These are phyloP conservation scores for Scenedesmus sp. DNA, from an alignment of 163 green algal genomes.

Conservation along the genomic window DNA sequence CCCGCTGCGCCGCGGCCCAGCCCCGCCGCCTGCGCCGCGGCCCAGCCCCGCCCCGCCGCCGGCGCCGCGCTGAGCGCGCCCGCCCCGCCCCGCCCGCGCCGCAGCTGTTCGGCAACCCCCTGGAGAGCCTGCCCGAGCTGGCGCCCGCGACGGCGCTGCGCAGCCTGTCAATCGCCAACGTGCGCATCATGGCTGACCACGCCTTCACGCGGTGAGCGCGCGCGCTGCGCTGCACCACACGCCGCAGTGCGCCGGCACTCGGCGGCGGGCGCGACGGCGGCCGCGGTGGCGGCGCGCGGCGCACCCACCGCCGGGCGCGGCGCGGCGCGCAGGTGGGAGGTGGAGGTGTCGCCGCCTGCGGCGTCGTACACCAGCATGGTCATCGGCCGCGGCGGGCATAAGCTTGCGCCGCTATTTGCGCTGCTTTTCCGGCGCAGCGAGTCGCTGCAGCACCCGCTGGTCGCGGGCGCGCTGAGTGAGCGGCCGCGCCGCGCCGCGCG, in stretches of 20 bases:
- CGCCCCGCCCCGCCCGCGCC: not conserved
- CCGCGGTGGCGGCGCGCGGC: too few relatives aligned
- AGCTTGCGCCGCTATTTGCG: constrained; percentile 82
- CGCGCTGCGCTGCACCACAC: too few relatives aligned
- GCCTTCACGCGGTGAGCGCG: constrained; percentile 34
- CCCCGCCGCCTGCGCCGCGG: too few relatives aligned
- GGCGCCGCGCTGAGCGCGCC: constrained; percentile 3
- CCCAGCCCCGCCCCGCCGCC: not conserved
- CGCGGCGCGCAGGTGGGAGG: constrained; percentile 65
- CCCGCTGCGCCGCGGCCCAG: too few relatives aligned
- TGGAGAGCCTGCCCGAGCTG: constrained; percentile 96
- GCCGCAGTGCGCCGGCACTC: too few relatives aligned
- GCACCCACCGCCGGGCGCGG: too few relatives aligned
- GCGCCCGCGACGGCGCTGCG: constrained; percentile 74
- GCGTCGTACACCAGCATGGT: constrained; percentile 53
- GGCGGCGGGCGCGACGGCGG: too few relatives aligned
- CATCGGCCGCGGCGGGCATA: constrained; percentile 55
- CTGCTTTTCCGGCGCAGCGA: constrained; percentile 85
- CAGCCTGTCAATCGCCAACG: constrained; percentile 84
- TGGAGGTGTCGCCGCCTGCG: constrained; percentile 61
- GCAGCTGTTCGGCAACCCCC: constrained; percentile 88
- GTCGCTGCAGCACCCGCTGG: constrained; percentile 88
- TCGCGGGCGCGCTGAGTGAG: constrained; percentile 85
- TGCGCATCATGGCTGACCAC: constrained; percentile 51
- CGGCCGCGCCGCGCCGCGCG: too few relatives aligned